Evolutionary conservation across 306 rosid genomes (phyloP).

Genomic region (Datisca glomerata): DNA sequence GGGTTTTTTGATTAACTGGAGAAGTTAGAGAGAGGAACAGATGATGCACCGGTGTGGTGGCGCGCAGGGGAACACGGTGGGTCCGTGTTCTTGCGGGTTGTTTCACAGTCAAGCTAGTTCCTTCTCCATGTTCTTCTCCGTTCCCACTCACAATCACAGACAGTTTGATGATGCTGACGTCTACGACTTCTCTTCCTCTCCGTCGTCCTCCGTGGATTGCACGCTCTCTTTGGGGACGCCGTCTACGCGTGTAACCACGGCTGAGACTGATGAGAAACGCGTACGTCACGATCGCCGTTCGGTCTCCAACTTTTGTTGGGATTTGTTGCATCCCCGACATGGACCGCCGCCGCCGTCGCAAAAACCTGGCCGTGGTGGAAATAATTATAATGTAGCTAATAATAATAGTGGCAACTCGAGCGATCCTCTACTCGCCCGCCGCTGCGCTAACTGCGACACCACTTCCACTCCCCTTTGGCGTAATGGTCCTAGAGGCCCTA

Average conservation of each 20-base stretch:
- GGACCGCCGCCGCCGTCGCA: slow-evolving; percentile 17
- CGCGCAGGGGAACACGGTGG: slow-evolving; percentile 50
- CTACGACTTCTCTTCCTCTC: slow-evolving; percentile 18
- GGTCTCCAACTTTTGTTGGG: slow-evolving; percentile 65
- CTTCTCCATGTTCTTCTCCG: slow-evolving; percentile 50
- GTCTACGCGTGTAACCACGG: slow-evolving; percentile 44
- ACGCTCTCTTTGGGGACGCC: slow-evolving; percentile 93
- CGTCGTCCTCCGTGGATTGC: slow-evolving; percentile 70
- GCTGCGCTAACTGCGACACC: slow-evolving; percentile 96
- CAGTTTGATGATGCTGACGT: slow-evolving; percentile 17
- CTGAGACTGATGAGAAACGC: slow-evolving; percentile 22
- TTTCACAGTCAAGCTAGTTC: slow-evolving; percentile 43
- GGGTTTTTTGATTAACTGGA: no score
- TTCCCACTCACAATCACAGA: slow-evolving; percentile 33
- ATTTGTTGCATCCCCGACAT: slow-evolving; percentile 54
- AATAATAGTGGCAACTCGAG: neutral
- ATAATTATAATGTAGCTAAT: neutral
- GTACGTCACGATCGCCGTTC: slow-evolving; percentile 15
- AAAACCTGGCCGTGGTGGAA: slow-evolving; percentile 9
- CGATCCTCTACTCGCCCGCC: slow-evolving; percentile 83
- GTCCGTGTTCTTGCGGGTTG: slow-evolving; percentile 53
- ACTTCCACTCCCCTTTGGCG: slow-evolving; percentile 99
- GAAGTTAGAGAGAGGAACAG: no score
- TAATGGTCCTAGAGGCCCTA: slow-evolving; percentile 95
- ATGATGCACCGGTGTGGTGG: slow-evolving; percentile 57